phyloP scores from a whole-genome alignment of 2,329 filamentous ascomycete genomes.

The Diaporthe sp. region DNA sequence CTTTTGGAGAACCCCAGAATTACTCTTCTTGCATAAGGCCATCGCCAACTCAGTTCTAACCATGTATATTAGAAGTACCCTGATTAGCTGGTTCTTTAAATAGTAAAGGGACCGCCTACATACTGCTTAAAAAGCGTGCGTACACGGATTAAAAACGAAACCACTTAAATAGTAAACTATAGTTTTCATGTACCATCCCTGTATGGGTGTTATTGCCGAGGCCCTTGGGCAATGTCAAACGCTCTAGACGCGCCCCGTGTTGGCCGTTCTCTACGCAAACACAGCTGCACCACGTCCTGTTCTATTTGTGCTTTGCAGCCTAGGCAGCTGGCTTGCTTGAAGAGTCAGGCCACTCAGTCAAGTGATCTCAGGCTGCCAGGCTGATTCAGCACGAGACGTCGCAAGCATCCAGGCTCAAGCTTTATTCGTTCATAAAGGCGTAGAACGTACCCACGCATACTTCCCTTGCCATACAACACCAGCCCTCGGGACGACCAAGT shows the following conservation, averaged over 20 bases:
- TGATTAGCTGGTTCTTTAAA: too few species aligned
- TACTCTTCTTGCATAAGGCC: too few species aligned
- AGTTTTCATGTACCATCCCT: slow-evolving; percentile 19
- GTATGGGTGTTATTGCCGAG: background rate
- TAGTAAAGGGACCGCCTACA: too few species aligned
- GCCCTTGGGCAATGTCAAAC: background rate
- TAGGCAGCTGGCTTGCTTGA: background rate
- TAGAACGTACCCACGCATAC: background rate
- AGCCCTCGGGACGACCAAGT: background rate
- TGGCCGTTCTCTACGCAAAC: background rate
- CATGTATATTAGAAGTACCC: too few species aligned
- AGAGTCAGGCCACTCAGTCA: background rate
- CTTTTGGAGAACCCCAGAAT: too few species aligned
- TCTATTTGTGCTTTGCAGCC: background rate
- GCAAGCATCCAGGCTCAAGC: too few species aligned
- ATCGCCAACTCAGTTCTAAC: too few species aligned
- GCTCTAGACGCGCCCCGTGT: background rate
- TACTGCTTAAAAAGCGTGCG: too few species aligned
- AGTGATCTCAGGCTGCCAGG: background rate
- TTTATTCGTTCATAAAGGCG: background rate
- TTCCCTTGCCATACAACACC: background rate
- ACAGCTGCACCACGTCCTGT: background rate
- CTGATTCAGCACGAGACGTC: background rate
- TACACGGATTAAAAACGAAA: too few species aligned
- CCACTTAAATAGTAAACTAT: too few species aligned